Evolutionary conservation across 2,329 filamentous ascomycete genomes (phyloP), one percentile per base, ranked within the genome.

Genomic region (Verticillium albo-atrum): DNA sequence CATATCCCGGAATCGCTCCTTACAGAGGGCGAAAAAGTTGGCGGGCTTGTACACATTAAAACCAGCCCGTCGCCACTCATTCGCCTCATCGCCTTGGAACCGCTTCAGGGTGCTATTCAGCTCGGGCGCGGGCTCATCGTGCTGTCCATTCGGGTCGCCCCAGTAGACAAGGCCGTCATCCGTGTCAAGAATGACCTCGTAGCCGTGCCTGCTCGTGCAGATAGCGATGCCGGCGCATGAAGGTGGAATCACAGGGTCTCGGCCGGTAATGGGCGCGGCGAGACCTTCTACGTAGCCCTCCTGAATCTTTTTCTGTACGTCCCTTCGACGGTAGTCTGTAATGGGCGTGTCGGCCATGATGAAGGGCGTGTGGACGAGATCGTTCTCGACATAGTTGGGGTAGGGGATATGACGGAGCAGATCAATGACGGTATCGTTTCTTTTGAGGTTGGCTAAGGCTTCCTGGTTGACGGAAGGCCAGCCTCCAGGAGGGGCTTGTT

Each of bases 321-420:
- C 20, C 15, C 27, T 28, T 30, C 10, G 30, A 32, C 54, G 53
- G 54, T 61, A 61, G 57, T 64, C 57, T 20, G n/a, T 52, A 2
- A 59, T 9, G 14, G 37, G 53, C 3, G 54, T 64, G 5, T 61
- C 47, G 7, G n/a, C 1, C 58, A 61, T 54, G 26, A 64, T 3
- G 28, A 34, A 10, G 6, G 55, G 37, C 15, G 12, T 47, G 0
- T 15, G 6, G 4, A 2, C 23, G 14, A 37, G 9, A 9, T 6
- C 7, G 0, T 30, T 7, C 20, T 14, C n/a, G 17, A 6, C 6
- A 17, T 28, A 26, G 30, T 61, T 56, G 50, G 57, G 32, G 50
- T 65, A 66, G 17, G 64, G 61, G 0, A 65, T 37, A 35, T 60
- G 58, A 30, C 62, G 58, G 2, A 65, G 47, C 3, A 66, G 57